These are phyloP conservation scores for Cynara cardunculus DNA, from an alignment of 129 eudicot genomes.

Conservation along the genomic window DNA sequence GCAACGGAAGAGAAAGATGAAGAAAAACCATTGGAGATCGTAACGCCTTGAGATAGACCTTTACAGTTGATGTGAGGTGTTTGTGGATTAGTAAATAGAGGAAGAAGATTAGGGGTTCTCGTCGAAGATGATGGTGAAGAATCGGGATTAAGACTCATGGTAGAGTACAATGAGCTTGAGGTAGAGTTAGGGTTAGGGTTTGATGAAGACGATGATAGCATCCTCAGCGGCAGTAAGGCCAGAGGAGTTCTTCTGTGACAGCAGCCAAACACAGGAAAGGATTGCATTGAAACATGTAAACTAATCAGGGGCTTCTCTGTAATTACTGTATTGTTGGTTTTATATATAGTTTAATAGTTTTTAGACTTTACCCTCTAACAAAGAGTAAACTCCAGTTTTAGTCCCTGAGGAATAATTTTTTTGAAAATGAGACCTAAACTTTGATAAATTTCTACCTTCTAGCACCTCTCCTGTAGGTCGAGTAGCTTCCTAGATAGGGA, in stretches of 20 bases:
- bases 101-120: slow-evolving; percentile 16
- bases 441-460: no score
- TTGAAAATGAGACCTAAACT: no score
- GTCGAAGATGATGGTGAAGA: slow-evolving; percentile 21
- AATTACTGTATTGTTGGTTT: background rate
- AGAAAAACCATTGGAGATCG: slow-evolving; percentile 28
- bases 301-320: slow-evolving; percentile 13
- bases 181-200: slow-evolving; percentile 53
- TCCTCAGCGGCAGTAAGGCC: slow-evolving; percentile 31
- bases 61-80: slow-evolving; percentile 19
- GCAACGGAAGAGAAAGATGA: slow-evolving; percentile 22
- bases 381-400: no score
- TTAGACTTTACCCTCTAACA: no score
- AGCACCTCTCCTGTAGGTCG: no score
- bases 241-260: slow-evolving; percentile 23
- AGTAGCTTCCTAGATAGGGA: no score
- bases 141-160: slow-evolving; percentile 31
- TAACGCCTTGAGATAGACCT: slow-evolving; percentile 16
- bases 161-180: slow-evolving; percentile 5
- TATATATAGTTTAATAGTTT: no score
- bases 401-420: no score
- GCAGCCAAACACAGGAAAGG: slow-evolving; percentile 22
- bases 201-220: slow-evolving; percentile 46
- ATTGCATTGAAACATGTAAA: slow-evolving; percentile 21
- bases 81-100: slow-evolving; percentile 30